Conservation (phyloP, 2,329 filamentous ascomycete species). For the Pleomassaria siparia region DNA sequence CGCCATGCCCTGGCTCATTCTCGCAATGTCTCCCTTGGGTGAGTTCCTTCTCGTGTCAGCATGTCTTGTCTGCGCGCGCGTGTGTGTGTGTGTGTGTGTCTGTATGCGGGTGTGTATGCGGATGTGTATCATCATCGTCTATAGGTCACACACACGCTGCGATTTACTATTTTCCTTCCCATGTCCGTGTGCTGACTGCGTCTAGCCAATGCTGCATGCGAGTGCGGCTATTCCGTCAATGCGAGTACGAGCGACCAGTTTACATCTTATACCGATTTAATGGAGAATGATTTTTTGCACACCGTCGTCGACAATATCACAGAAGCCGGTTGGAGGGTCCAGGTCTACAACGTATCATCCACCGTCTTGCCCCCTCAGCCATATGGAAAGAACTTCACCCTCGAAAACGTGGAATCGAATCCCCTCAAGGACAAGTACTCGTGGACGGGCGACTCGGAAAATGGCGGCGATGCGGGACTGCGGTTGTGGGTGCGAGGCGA, state of each 20-base stretch:
- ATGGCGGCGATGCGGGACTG: conserved; percentile 46
- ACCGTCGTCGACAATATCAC: conserved; percentile 52
- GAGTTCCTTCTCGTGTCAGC: conserved; percentile 13
- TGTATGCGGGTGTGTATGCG: not conserved
- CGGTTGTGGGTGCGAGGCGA: conserved; percentile 43
- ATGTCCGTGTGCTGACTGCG: conserved; percentile 8
- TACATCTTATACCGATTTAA: conserved; percentile 65
- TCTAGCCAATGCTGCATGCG: conserved; percentile 56
- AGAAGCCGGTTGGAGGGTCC: conserved; percentile 61
- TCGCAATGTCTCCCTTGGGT: conserved; percentile 35
- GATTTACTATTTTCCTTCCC: no score
- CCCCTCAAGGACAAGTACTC: conserved; percentile 46
- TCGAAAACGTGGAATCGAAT: conserved; percentile 60
- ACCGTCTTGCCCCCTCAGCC: conserved; percentile 60
- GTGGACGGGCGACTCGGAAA: conserved; percentile 49
- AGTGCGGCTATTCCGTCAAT: conserved; percentile 69
- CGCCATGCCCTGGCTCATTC: conserved; percentile 31
- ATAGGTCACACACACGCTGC: not conserved
- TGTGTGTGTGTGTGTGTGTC: not conserved
- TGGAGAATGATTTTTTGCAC: conserved; percentile 73
- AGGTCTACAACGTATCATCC: conserved; percentile 67
- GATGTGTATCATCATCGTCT: not conserved
- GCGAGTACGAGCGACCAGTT: conserved; percentile 44
- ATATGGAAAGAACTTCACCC: conserved; percentile 65
- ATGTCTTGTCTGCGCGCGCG: not conserved